Evolutionary conservation across 176 grass and related monocot genomes (phyloP).

Genomic region (Triticum dicoccoides): DNA sequence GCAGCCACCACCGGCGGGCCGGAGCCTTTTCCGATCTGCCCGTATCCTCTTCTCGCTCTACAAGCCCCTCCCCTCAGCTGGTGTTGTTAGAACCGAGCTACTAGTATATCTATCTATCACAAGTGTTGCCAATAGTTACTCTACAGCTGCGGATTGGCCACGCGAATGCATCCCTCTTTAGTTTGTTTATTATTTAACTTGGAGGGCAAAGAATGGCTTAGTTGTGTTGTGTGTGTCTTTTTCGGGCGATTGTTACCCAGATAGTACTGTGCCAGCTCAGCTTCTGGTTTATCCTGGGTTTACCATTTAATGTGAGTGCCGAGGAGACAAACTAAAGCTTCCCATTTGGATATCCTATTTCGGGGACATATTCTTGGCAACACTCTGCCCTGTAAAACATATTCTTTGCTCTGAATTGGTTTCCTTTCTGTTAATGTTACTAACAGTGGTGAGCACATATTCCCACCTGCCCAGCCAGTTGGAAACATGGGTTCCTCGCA

Average conservation of each 20-base stretch:
- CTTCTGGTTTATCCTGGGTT: slow-evolving; percentile 21
- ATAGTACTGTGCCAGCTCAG: neutral
- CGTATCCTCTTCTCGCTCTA: neutral
- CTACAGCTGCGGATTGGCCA: neutral
- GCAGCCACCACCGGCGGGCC: slow-evolving; percentile 22
- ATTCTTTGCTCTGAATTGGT: neutral
- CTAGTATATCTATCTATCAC: too few species aligned
- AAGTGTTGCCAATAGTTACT: neutral
- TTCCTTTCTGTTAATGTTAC: slow-evolving; percentile 29
- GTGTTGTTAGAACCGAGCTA: neutral
- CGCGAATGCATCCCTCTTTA: slow-evolving; percentile 12
- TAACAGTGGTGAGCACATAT: neutral
- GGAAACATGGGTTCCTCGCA: slow-evolving; percentile 57
- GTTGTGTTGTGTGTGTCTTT: too few species aligned
- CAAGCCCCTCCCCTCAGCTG: neutral
- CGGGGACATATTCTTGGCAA: slow-evolving; percentile 26
- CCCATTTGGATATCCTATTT: slow-evolving; percentile 1
- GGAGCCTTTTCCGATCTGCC: slow-evolving; percentile 16
- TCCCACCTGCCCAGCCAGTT: neutral
- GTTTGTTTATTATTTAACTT: neutral
- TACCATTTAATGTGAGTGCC: slow-evolving; percentile 16
- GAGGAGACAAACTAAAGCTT: neutral
- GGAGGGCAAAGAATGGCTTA: too few species aligned
- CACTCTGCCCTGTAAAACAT: slow-evolving; percentile 21
- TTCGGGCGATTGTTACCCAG: neutral